These are phyloP conservation scores for Erodium texanum DNA, from an alignment of 441 rosid species.

Conservation along the genomic window DNA sequence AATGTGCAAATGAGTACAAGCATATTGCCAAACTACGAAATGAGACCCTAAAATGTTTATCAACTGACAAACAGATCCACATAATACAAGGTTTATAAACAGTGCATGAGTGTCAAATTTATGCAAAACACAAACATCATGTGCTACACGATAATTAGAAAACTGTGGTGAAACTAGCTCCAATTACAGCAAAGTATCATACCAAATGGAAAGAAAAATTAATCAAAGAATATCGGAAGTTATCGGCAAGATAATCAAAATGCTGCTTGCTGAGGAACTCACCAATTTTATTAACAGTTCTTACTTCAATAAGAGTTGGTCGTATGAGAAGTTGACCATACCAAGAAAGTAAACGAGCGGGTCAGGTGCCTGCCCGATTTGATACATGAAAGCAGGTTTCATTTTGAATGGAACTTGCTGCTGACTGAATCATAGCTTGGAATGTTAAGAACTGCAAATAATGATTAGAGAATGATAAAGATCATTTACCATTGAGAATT, in stretches of 20 bases:
- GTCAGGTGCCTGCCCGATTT: slow-evolving; percentile 6
- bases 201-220: neutral
- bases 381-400: slow-evolving; percentile 13
- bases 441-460: slow-evolving; percentile 47
- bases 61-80: no score
- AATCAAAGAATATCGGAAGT: neutral
- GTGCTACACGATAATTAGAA: no score
- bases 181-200: no score
- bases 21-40: no score
- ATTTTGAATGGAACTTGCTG: slow-evolving; percentile 37
- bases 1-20: no score
- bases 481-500: slow-evolving; percentile 1
- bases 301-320: neutral
- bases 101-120: no score
- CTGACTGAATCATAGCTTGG: slow-evolving; percentile 64
- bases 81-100: no score
- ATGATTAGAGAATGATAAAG: neutral
- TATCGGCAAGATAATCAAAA: neutral
- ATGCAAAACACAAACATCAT: no score
- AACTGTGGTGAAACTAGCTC: no score
- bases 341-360: neutral
- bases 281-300: neutral
- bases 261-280: neutral
- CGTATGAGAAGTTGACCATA: neutral
- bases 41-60: no score